Base-by-base conservation (phyloP, 2,329 filamentous ascomycete species). In the Ophioceras dolichostomum region DNA sequence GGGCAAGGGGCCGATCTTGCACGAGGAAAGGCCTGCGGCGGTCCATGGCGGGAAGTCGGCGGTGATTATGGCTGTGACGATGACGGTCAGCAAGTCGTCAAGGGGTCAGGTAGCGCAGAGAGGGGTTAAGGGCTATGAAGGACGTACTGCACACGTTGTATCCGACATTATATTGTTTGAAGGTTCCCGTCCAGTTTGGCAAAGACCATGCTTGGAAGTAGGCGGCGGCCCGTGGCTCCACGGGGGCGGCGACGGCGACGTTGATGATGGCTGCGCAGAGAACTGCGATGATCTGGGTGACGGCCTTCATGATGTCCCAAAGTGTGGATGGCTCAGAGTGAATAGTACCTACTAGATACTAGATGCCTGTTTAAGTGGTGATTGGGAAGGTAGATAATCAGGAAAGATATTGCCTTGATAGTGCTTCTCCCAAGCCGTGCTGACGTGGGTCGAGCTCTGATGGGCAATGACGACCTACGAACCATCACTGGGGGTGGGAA, bases 1-100 rank as follows among this genome's bases (percentile, higher is more conserved):
- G 7, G 18, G 21, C 5, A 18, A 24, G 13, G 26, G 26, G 17
- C 34, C 34, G 13, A 29, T 30, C 24, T 30, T n/a, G 18, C 29
- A 18, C 4, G 34, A 29, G 8, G 34, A 36, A 9, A 36, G 17
- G 26, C 34, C 34, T 10, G 13, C 34, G n/a, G 12, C 20, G 18
- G 34, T 36, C 13, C 34, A 22, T 4, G 34, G 34, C n/a, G 34
- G 34, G 26, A 36, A 36, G 27, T 36, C 34, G 26, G 5, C 26
- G 10, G 21, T 22, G 14, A 36, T 30, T n/a, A 27, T 18, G 14
- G 20, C 34, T 36, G 24, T 26, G 22, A 26, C 22, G 7, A 26
- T 26, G 8, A 26, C 22, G 22, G 22, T 26, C n/a, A n/a, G n/a
- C n/a, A n/a, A n/a, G n/a, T n/a, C n/a, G n/a, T n/a, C n/a, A n/a